Percentiles rank a stretch among this genome's conserved stretches.
phyloP scores from a whole-genome alignment of 1,139 yeast species.

The Yamadazyma diddensiae region DNA sequence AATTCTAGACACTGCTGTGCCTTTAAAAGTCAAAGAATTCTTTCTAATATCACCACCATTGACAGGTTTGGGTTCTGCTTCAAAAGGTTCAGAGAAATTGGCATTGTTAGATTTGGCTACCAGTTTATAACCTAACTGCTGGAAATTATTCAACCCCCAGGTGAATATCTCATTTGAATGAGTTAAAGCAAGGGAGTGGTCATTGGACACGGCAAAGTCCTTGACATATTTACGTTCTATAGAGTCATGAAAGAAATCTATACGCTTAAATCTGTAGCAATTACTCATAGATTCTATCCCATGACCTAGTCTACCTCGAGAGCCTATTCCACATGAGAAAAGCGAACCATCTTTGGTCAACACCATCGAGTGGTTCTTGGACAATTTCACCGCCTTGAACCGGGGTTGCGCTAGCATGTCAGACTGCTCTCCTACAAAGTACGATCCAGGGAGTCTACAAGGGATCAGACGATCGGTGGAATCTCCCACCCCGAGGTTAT shows the following conservation, averaged over 20 bases:
- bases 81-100: conserved; percentile 35
- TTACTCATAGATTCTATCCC: conserved; percentile 34
- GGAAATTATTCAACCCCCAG: conserved; percentile 74
- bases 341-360: conserved; percentile 55
- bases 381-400: conserved; percentile 44
- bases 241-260: conserved; percentile 23
- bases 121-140: conserved; percentile 48
- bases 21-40: conserved; percentile 30
- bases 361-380: conserved; percentile 66
- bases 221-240: conserved; percentile 26
- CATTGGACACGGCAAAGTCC: conserved; percentile 54
- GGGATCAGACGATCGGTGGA: conserved; percentile 52
- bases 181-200: conserved; percentile 62
- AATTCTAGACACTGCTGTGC: conserved; percentile 66
- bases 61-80: conserved; percentile 49
- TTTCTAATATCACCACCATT: conserved; percentile 43
- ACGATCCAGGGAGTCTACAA: conserved; percentile 23
- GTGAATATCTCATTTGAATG: conserved; percentile 53
- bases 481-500: conserved; percentile 68
- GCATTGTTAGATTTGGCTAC: conserved; percentile 10
- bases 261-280: conserved; percentile 35
- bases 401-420: conserved; percentile 31
- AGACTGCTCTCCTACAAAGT: conserved; percentile 13
- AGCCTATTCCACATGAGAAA: conserved; percentile 64
- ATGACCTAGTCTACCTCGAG: conserved; percentile 71